These are phyloP conservation scores for Metroxylon sagu DNA, from an alignment of 176 grass and related monocot genomes.

Conservation along the genomic window DNA sequence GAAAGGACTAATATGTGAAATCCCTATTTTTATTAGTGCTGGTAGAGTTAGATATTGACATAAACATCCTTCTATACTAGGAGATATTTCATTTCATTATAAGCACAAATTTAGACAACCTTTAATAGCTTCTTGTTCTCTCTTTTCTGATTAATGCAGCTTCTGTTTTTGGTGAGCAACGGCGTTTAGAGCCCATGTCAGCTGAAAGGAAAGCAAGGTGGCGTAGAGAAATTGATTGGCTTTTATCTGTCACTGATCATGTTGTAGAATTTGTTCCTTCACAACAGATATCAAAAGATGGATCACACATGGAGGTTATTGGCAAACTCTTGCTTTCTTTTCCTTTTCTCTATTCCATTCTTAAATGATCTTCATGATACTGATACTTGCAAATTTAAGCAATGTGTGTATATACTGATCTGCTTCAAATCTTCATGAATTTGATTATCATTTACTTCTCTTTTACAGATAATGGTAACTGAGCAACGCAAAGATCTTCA, in stretches of 20 bases:
- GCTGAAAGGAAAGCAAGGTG: constrained; percentile 8
- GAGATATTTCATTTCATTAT: no score
- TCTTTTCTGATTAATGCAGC: background rate
- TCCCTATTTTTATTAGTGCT: no score
- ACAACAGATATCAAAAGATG: background rate
- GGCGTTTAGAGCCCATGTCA: constrained; percentile 4
- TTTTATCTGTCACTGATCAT: constrained; percentile 8
- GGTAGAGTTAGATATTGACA: no score
- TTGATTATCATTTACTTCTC: background rate
- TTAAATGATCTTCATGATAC: no score
- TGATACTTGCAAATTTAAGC: no score
- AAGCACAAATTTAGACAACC: no score
- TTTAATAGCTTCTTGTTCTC: background rate
- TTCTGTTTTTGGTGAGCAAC: constrained; percentile 8
- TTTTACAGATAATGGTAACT: constrained; percentile 7
- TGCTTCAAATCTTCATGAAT: no score
- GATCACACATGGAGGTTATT: no score
- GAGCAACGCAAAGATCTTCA: constrained; percentile 8
- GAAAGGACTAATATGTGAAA: no score
- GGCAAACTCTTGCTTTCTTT: background rate
- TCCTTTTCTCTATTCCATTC: no score
- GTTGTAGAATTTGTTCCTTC: constrained; percentile 10
- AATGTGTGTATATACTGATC: no score
- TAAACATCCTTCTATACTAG: no score
- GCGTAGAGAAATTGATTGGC: constrained; percentile 10